These are phyloP conservation scores for Podaxis sp. DNA, from an alignment of 768 basidiomycete genomes.

Conservation along the genomic window DNA sequence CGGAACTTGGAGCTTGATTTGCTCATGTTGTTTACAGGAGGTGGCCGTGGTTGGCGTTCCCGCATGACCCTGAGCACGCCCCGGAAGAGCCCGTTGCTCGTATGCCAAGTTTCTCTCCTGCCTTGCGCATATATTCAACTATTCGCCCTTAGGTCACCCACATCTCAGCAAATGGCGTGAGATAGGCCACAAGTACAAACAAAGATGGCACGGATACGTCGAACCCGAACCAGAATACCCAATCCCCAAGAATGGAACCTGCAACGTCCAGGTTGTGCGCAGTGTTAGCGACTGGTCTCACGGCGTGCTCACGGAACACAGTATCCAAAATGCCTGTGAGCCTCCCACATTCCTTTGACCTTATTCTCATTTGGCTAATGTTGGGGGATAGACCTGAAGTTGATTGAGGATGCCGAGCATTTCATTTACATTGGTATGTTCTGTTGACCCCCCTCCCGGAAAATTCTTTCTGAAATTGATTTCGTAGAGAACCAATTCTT, in stretches of 20 bases:
- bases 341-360: slow-evolving; percentile 18
- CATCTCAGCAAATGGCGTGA: slow-evolving; percentile 59
- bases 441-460: neutral
- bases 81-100: slow-evolving; percentile 70
- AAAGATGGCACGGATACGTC: slow-evolving; percentile 57
- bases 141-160: slow-evolving; percentile 50
- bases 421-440: slow-evolving; percentile 87
- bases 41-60: slow-evolving; percentile 70
- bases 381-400: slow-evolving; percentile 54
- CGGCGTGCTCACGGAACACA: slow-evolving; percentile 85
- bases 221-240: slow-evolving; percentile 41
- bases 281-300: slow-evolving; percentile 94
- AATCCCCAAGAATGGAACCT: slow-evolving; percentile 44
- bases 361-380: neutral
- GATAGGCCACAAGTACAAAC: slow-evolving; percentile 58
- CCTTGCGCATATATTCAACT: neutral
- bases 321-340: slow-evolving; percentile 92
- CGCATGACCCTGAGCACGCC: slow-evolving; percentile 60
- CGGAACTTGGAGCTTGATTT: neutral
- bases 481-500: slow-evolving; percentile 80
- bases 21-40: slow-evolving; percentile 21
- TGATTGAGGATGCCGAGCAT: slow-evolving; percentile 84
- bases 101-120: slow-evolving; percentile 21
- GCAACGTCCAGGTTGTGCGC: slow-evolving; percentile 78
- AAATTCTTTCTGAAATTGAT: slow-evolving; percentile 17